phyloP scores from a whole-genome alignment of 768 basidiomycete species.

The Naganishia antarctica region DNA sequence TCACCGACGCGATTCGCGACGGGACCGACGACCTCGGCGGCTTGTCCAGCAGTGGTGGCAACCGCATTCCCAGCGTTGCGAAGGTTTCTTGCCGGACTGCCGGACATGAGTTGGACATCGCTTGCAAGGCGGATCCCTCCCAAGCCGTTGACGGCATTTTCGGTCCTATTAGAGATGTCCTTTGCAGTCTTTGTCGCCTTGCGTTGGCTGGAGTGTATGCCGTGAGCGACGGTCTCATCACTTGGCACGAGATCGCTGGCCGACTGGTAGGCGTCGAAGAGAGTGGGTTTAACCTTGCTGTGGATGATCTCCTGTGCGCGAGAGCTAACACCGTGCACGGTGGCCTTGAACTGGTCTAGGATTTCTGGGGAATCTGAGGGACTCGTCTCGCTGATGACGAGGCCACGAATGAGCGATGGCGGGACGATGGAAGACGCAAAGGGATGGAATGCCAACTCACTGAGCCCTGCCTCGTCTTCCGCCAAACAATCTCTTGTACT shows the following conservation, averaged over 20 bases:
- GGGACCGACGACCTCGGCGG: constrained; percentile 6
- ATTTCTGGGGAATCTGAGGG: constrained; percentile 11
- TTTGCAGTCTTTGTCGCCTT: background rate
- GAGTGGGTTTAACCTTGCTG: background rate
- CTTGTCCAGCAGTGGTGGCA: background rate
- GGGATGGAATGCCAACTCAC: background rate
- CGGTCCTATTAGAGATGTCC: background rate
- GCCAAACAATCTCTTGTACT: constrained; percentile 42
- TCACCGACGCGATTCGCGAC: background rate
- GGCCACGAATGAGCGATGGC: no score
- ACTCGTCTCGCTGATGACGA: background rate
- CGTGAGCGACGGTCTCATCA: background rate
- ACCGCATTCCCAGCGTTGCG: constrained; percentile 1
- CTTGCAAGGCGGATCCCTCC: background rate
- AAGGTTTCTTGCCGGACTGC: background rate
- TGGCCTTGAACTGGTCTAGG: background rate
- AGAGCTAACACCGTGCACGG: background rate
- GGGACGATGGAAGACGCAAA: background rate
- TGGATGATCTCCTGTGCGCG: background rate
- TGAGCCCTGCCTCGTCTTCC: background rate
- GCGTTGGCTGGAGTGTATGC: background rate
- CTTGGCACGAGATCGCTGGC: background rate
- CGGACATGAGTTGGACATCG: constrained; percentile 1
- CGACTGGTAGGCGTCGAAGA: background rate
- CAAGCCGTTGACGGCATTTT: background rate